Percentiles rank a stretch among this genome's conserved stretches.
Conservation (phyloP, 2,329 filamentous ascomycete genomes). For the Biscogniauxia mediterranea region DNA sequence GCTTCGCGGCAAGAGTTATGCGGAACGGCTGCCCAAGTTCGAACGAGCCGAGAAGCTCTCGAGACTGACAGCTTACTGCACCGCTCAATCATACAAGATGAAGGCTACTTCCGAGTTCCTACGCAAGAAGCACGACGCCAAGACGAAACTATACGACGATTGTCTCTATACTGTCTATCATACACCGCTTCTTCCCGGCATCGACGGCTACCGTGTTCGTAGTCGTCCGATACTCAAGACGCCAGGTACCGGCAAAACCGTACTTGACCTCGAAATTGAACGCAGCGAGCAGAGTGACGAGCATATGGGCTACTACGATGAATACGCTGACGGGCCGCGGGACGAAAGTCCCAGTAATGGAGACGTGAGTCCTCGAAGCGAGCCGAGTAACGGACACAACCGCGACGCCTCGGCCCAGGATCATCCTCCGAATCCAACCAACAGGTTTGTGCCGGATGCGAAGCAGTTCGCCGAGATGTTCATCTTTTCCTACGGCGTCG, state of each 20-base stretch:
- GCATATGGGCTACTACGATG: constrained; percentile 86
- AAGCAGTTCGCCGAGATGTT: constrained; percentile 92
- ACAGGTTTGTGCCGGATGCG: constrained; percentile 65
- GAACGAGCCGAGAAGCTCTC: constrained; percentile 84
- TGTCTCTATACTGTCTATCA: constrained; percentile 96
- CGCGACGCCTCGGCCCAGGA: constrained; percentile 29
- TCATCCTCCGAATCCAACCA: constrained; percentile 47
- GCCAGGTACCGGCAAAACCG: constrained; percentile 82
- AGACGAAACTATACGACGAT: constrained; percentile 96
- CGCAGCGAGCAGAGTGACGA: constrained; percentile 86
- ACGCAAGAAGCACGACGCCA: constrained; percentile 80
- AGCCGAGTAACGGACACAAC: constrained; percentile 15
- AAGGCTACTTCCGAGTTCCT: constrained; percentile 85
- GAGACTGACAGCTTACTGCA: constrained; percentile 92
- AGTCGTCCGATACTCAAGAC: constrained; percentile 92
- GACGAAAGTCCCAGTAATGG: constrained; percentile 26
- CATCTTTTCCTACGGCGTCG: constrained; percentile 94
- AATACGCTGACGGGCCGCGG: constrained; percentile 58
- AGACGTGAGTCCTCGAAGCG: constrained; percentile 21
- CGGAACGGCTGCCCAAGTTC: constrained; percentile 86
- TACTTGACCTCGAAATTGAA: constrained; percentile 94
- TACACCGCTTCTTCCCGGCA: constrained; percentile 79
- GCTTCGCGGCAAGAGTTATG: constrained; percentile 80
- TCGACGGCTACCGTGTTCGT: constrained; percentile 81
- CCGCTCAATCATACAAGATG: constrained; percentile 89